Percentiles rank a stretch among this genome's conserved stretches.
These are phyloP conservation scores for Pigoraptor vietnamica DNA, from an alignment of 78 protist genomes.

Conservation along the genomic window DNA sequence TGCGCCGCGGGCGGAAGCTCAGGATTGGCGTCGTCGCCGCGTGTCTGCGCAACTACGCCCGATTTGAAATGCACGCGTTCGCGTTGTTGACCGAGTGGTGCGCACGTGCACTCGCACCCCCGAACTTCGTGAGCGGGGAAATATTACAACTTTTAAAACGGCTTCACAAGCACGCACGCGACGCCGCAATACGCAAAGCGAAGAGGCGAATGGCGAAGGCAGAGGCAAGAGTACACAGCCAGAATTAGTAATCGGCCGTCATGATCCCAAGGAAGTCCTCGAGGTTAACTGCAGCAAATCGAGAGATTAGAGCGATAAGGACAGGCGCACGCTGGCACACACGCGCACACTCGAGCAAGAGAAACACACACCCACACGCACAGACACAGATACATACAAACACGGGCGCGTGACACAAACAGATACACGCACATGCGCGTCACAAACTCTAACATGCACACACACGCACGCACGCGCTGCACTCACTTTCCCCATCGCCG, in stretches of 20 bases:
- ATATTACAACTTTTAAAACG: too few relatives aligned
- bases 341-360: background rate
- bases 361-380: background rate
- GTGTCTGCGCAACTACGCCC: too few relatives aligned
- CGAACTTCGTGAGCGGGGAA: too few relatives aligned
- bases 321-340: background rate
- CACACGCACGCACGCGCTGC: background rate
- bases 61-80: too few relatives aligned
- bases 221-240: too few relatives aligned
- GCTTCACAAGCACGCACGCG: too few relatives aligned
- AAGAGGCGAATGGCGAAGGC: too few relatives aligned
- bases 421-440: background rate
- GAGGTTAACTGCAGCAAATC: background rate
- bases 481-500: conserved; percentile 68
- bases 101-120: too few relatives aligned
- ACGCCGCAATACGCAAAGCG: too few relatives aligned
- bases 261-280: conserved; percentile 16
- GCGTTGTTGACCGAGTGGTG: too few relatives aligned
- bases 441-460: background rate
- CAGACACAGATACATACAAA: background rate
- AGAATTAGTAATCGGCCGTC: conserved; percentile 12
- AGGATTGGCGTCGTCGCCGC: background rate
- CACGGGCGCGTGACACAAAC: background rate
- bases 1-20: background rate
- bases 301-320: background rate